Conservation (phyloP, 2,329 filamentous ascomycete genomes). For the Sporothrix schenckii region DNA sequence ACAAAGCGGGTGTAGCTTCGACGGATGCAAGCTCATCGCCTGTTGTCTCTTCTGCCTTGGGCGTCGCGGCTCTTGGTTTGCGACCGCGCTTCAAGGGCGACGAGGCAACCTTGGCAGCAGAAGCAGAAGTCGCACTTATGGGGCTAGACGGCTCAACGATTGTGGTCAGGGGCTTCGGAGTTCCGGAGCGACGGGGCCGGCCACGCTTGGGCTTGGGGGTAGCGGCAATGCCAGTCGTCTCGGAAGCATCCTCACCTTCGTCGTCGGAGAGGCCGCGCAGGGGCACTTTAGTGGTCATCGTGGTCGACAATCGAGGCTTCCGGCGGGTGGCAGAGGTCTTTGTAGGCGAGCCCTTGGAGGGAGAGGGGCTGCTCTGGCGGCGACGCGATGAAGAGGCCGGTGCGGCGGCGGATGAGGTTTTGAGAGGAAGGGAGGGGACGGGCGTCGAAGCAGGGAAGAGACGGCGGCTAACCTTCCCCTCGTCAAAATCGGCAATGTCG, state of each 20-base stretch:
- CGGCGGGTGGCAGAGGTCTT: constrained; percentile 48
- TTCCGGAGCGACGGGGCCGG: constrained; percentile 55
- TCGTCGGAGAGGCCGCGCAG: constrained; percentile 51
- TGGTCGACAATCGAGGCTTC: not conserved
- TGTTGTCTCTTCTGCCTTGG: constrained; percentile 45
- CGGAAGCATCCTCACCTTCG: constrained; percentile 45
- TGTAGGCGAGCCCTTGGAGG: constrained; percentile 41
- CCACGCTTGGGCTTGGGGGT: constrained; percentile 35
- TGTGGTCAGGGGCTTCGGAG: constrained; percentile 54
- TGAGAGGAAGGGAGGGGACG: constrained; percentile 40
- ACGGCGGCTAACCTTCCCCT: constrained; percentile 42
- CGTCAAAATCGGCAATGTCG: not conserved
- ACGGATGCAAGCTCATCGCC: constrained; percentile 27
- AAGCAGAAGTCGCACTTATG: not conserved
- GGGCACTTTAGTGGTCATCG: constrained; percentile 46
- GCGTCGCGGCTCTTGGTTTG: constrained; percentile 27
- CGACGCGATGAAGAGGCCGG: constrained; percentile 18
- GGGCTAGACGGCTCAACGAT: constrained; percentile 19
- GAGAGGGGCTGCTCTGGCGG: constrained; percentile 26
- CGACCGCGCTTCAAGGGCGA: constrained; percentile 26
- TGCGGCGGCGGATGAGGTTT: not conserved
- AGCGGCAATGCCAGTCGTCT: constrained; percentile 41
- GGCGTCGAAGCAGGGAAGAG: constrained; percentile 46
- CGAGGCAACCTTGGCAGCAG: constrained; percentile 12
- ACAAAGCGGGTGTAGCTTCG: constrained; percentile 12